phyloP scores from a whole-genome alignment of 495 filamentous ascomycete species.

The Penicillium bialowiezense region DNA sequence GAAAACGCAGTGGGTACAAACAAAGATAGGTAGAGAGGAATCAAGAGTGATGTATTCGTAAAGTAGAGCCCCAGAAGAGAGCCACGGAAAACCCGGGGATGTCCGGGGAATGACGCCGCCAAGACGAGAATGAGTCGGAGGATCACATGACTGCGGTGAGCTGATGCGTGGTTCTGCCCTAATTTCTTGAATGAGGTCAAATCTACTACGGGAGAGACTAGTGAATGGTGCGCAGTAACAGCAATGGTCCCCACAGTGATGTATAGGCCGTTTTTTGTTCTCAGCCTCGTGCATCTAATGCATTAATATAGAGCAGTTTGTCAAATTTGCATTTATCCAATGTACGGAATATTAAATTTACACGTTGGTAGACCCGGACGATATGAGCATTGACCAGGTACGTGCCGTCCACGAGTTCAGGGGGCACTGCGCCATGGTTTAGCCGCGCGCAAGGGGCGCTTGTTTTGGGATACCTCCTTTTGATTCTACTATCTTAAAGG shows the following conservation, averaged over 20 bases:
- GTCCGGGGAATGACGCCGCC: constrained; percentile 19
- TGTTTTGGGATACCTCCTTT: constrained; percentile 40
- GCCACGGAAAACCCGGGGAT: not conserved
- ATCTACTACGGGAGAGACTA: not conserved
- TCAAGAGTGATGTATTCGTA: constrained; percentile 17
- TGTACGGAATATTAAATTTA: not conserved
- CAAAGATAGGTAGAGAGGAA: constrained; percentile 8
- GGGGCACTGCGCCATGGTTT: constrained; percentile 17
- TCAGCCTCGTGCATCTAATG: too few species aligned
- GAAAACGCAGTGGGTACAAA: constrained; percentile 4
- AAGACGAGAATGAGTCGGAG: not conserved
- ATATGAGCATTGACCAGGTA: not conserved
- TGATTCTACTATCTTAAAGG: constrained; percentile 33
- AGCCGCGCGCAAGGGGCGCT: constrained; percentile 47
- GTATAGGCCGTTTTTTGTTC: not conserved
- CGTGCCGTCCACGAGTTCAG: constrained; percentile 11
- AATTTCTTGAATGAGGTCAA: constrained; percentile 1
- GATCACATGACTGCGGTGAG: constrained; percentile 1
- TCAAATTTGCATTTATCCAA: too few species aligned
- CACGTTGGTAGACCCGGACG: not conserved
- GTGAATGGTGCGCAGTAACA: not conserved
- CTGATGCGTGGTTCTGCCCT: constrained; percentile 14
- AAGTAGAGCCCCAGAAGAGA: constrained; percentile 1
- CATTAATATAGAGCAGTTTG: too few species aligned
- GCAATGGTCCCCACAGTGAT: not conserved